Evolutionary conservation across 2,329 filamentous ascomycete genomes (phyloP).

Genomic region (Alternaria viburni): DNA sequence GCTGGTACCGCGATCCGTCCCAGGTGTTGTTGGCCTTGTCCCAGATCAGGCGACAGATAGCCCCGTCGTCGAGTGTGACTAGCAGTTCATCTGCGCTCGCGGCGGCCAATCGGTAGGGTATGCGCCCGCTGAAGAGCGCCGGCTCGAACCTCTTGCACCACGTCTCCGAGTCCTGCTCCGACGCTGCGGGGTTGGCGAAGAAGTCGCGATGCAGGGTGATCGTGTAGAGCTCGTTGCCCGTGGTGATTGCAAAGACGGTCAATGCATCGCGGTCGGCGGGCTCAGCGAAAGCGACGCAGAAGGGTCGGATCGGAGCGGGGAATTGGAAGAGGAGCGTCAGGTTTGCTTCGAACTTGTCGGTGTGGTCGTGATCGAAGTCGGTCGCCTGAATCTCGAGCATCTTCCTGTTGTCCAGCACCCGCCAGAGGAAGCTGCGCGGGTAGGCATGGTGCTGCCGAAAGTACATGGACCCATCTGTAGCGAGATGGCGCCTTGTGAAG

Average conservation of each 20-base stretch:
- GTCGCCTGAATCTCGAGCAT: slow-evolving; percentile 82
- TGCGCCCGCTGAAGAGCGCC: slow-evolving; percentile 76
- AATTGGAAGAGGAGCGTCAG: slow-evolving; percentile 82
- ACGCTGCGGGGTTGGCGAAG: slow-evolving; percentile 72
- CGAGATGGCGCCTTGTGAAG: slow-evolving; percentile 76
- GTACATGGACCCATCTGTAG: slow-evolving; percentile 78
- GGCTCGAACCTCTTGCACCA: slow-evolving; percentile 77
- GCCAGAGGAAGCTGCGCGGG: slow-evolving; percentile 89
- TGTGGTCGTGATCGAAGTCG: slow-evolving; percentile 74
- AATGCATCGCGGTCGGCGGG: slow-evolving; percentile 77
- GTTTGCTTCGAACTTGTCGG: slow-evolving; percentile 70
- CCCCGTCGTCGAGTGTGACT: slow-evolving; percentile 80
- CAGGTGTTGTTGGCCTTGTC: slow-evolving; percentile 54
- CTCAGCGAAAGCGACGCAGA: slow-evolving; percentile 84
- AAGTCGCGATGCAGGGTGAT: slow-evolving; percentile 82
- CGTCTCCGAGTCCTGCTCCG: slow-evolving; percentile 76
- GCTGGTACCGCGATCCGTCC: slow-evolving; percentile 76
- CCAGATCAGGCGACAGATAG: slow-evolving; percentile 67
- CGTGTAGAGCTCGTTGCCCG: slow-evolving; percentile 80
- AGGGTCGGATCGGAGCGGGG: slow-evolving; percentile 71
- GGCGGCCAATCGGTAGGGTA: slow-evolving; percentile 81
- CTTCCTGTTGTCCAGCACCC: slow-evolving; percentile 79
- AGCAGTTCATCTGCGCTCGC: slow-evolving; percentile 76
- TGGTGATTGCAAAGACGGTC: slow-evolving; percentile 79
- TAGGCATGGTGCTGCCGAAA: slow-evolving; percentile 77